phyloP scores from a whole-genome alignment of 441 rosid genomes.

The Codiaeum variegatum region DNA sequence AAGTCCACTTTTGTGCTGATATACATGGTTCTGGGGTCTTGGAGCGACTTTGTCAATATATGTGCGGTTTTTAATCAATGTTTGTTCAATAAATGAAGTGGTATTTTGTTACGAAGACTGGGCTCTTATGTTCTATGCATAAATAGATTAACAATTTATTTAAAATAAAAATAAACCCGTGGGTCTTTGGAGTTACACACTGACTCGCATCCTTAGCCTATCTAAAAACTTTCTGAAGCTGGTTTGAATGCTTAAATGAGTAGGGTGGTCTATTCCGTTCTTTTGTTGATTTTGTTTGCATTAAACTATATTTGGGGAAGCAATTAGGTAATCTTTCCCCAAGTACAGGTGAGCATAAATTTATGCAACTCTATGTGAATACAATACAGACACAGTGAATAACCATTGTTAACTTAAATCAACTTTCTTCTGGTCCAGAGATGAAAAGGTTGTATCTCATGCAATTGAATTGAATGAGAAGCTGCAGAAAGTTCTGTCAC shows the following conservation, averaged over 20 bases:
- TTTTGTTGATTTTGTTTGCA: not conserved
- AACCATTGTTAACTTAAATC: slow-evolving; percentile 17
- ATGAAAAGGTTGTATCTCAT: slow-evolving; percentile 76
- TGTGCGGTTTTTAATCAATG: not conserved
- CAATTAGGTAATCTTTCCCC: not conserved
- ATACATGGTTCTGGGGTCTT: not conserved
- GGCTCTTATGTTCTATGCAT: not conserved
- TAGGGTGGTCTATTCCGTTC: too few species aligned
- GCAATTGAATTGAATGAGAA: slow-evolving; percentile 91
- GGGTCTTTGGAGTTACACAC: not conserved
- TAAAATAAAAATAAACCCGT: not conserved
- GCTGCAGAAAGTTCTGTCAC: slow-evolving; percentile 73
- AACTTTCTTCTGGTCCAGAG: slow-evolving; percentile 38
- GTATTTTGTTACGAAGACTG: not conserved
- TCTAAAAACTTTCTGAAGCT: slow-evolving; percentile 1
- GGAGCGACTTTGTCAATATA: not conserved
- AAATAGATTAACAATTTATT: not conserved
- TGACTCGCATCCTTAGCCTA: not conserved
- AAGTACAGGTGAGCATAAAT: not conserved
- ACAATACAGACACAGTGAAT: not conserved
- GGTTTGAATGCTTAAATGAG: not conserved
- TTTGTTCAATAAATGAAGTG: not conserved
- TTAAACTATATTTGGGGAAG: not conserved
- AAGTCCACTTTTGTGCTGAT: not conserved
- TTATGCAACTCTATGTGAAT: not conserved